Conservation (phyloP, 1,139 yeast species). For the Candida labiduridarum region DNA sequence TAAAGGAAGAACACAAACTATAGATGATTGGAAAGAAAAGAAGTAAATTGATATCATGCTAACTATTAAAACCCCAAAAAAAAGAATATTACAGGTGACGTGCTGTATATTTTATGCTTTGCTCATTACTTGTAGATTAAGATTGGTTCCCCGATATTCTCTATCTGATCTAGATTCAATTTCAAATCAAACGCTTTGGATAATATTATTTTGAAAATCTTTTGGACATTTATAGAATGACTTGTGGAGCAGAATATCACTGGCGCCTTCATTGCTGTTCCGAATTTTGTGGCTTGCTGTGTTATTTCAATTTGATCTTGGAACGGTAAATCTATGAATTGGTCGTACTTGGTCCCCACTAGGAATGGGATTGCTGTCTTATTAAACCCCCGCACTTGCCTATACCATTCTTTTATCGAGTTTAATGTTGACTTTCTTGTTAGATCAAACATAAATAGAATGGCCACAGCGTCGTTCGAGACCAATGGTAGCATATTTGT, state of each 20-base stretch:
- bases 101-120: neutral
- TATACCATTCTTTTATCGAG: slow-evolving; percentile 91
- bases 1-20: neutral
- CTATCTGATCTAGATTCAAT: slow-evolving; percentile 81
- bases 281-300: slow-evolving; percentile 82
- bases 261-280: slow-evolving; percentile 90
- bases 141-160: slow-evolving; percentile 85
- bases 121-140: slow-evolving; percentile 57
- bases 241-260: slow-evolving; percentile 90
- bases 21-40: neutral
- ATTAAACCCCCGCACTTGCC: slow-evolving; percentile 90
- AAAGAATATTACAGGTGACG: no score
- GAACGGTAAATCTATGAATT: slow-evolving; percentile 76
- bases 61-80: neutral
- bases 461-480: slow-evolving; percentile 91
- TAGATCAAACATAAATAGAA: slow-evolving; percentile 88
- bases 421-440: slow-evolving; percentile 85
- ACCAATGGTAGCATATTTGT: slow-evolving; percentile 96
- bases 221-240: slow-evolving; percentile 91
- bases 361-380: slow-evolving; percentile 89
- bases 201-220: slow-evolving; percentile 87
- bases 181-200: slow-evolving; percentile 91
- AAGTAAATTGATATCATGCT: slow-evolving; percentile 1
- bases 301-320: slow-evolving; percentile 88
- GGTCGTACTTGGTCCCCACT: slow-evolving; percentile 93